Evolutionary conservation across 352 stramenopile genomes (phyloP).

Genomic region (Phytophthora foliorum): DNA sequence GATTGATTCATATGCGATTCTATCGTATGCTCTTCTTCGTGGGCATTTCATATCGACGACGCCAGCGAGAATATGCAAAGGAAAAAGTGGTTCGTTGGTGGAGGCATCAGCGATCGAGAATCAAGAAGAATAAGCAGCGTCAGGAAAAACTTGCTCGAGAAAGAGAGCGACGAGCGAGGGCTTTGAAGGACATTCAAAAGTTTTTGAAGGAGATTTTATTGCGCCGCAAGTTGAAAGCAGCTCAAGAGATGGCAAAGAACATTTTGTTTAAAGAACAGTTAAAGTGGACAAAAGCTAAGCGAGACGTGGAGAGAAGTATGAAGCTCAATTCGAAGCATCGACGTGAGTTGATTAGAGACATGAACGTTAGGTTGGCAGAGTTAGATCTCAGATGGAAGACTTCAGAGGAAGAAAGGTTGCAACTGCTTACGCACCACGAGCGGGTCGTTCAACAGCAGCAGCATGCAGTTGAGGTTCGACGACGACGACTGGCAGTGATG

Average conservation of each 20-base stretch:
- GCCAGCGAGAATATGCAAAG: slow-evolving; percentile 37
- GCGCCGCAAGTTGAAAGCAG: slow-evolving; percentile 43
- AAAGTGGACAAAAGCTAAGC: slow-evolving; percentile 52
- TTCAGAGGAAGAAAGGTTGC: slow-evolving; percentile 38
- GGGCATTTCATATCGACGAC: slow-evolving; percentile 27
- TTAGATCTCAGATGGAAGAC: slow-evolving; percentile 55
- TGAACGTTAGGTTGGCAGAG: slow-evolving; percentile 45
- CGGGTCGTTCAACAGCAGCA: slow-evolving; percentile 45
- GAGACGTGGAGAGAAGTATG: slow-evolving; percentile 52
- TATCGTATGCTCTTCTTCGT: slow-evolving; percentile 56
- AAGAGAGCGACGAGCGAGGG: slow-evolving; percentile 30
- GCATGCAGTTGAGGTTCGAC: slow-evolving; percentile 30
- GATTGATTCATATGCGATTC: slow-evolving; percentile 52
- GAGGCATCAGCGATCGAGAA: slow-evolving; percentile 29
- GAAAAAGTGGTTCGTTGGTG: slow-evolving; percentile 59
- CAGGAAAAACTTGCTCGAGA: slow-evolving; percentile 25
- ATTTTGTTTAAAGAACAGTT: slow-evolving; percentile 59
- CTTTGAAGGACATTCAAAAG: slow-evolving; percentile 46
- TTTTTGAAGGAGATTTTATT: slow-evolving; percentile 61
- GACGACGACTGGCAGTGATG: slow-evolving; percentile 36
- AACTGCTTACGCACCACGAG: slow-evolving; percentile 40
- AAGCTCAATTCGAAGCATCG: slow-evolving; percentile 50
- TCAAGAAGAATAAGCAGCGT: slow-evolving; percentile 19
- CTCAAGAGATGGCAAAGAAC: slow-evolving; percentile 41
- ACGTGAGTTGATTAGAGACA: slow-evolving; percentile 38